Evolutionary conservation across 331 rosid genomes (phyloP), one percentile per base, ranked within the genome.

Genomic region (Rhamnella rubrinervis): DNA sequence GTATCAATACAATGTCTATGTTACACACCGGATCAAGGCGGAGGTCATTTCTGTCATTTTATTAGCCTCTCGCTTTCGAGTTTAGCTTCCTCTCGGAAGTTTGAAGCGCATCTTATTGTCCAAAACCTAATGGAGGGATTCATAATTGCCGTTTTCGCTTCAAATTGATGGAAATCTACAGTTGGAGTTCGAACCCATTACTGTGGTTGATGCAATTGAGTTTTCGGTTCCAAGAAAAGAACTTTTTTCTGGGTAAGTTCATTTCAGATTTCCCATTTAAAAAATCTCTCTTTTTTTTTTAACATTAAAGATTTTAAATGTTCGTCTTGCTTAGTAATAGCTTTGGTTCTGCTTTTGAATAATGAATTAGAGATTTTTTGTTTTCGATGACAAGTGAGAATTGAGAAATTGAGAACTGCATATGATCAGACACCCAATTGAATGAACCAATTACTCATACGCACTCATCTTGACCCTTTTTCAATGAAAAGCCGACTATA

Each of bases 11-110:
- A 40, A 2, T 23, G 1, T 12, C 14, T 11, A 44, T 44, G 49
- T 44, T 12, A 44, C 19, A 63, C 12, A 57, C 56, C 35, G 15
- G 6, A 4, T 55, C 18, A 35, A 4, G 3, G 25, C 35, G 13
- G 55, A 37, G 71, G 66, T 1, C 70, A 35, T 18, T 55, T 56
- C 8, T 55, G 80, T 55, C 80, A 75, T 16, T 75, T 7, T 53
- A 40, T 60, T n/a, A 63, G 52, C 63, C 19, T 7, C 50, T n/a
- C 61, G 38, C 68, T 62, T 5, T 44, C n/a, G 37, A 37, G 17
- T 16, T 14, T 15, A 15, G 26, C 16, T 64, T 39, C 15, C 31
- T 46, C 63, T 62, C 25, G 10, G 37, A 16, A 16, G 14, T 11
- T 59, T 14, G 55, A 46, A 63, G 61, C 55, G 55, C 41, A 55